These are phyloP conservation scores for Fusarium incarnatum DNA, from an alignment of 2,329 filamentous ascomycete species.

Conservation along the genomic window DNA sequence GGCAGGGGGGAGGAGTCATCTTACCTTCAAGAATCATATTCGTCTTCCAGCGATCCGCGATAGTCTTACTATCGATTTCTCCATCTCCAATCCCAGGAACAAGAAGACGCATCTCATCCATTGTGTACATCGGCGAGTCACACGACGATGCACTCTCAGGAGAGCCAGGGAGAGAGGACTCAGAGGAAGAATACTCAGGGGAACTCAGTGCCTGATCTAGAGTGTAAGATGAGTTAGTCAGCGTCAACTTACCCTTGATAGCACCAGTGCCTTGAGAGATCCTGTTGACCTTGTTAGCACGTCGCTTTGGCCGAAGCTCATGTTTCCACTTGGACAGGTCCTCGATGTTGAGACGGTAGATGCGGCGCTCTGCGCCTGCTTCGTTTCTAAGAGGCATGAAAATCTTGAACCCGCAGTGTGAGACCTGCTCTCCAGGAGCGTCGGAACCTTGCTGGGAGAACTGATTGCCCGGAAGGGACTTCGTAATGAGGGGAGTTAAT, in stretches of 20 bases:
- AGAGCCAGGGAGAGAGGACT: neutral
- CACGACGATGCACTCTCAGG: neutral
- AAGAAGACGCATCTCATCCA: neutral
- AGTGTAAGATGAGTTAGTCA: neutral
- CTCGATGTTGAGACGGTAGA: constrained; percentile 19
- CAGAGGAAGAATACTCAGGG: neutral
- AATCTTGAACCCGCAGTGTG: constrained; percentile 6
- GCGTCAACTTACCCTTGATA: neutral
- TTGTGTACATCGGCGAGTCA: neutral
- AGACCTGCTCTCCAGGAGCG: neutral
- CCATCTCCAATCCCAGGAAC: neutral
- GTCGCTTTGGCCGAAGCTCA: neutral
- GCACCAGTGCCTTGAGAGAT: neutral
- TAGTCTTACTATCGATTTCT: neutral
- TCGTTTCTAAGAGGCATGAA: constrained; percentile 8
- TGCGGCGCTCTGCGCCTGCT: neutral
- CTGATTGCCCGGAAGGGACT: neutral
- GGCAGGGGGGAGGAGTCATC: constrained; percentile 8
- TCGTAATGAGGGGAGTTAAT: neutral
- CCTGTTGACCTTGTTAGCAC: neutral
- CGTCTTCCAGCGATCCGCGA: constrained; percentile 13
- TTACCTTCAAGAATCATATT: constrained; percentile 24
- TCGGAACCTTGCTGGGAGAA: constrained; percentile 6
- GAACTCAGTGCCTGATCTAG: neutral
- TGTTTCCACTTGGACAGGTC: constrained; percentile 19